Base-by-base conservation (phyloP, 441 rosid species). In the Erysimum pusillum region DNA sequence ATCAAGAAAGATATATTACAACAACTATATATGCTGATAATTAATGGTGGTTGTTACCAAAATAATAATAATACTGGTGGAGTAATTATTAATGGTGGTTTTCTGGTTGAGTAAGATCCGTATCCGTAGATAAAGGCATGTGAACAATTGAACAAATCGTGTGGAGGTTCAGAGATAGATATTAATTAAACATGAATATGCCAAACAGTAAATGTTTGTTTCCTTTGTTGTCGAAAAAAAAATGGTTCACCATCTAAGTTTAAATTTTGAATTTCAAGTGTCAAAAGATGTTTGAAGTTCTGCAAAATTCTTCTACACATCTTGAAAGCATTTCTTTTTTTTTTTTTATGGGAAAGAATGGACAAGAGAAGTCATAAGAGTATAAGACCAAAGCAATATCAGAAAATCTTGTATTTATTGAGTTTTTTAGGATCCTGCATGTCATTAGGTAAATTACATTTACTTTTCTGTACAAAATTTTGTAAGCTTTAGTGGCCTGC, bases 151-250 rank as follows among this genome's bases (percentile, higher is more conserved):
- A 61, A 61, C 54, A 49, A 3, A 62, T 7, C 42, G 10, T 20
- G 49, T 62, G 66, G 18, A 38, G 15, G 65, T 61, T 39, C 9
- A 57, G 13, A 57, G 39, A 56, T n/a, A 56, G 39, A 67, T 11
- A 11, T 20, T 38, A 17, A 9, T 11, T 25, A 38, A 60, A 20
- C 15, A 38, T 18, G 9, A 38, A 38, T 38, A 18, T 18, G 7
- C 14, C 6, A 2, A 10, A 12, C 7, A 10, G 53, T 48, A 44
- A 44, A 6, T 36, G 6, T 31, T 13, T 17, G 20, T 25, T 25
- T 25, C 28, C 28, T 25, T 25, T 22, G 25, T 22, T 22, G 25
- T 22, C 25, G 28, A 25, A 25, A 25, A 25, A 25, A 25, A 25
- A 9, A 38, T 53, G 42, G 20, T 58, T 34, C 25, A 9, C 13